These are phyloP conservation scores for Neodidymelliopsis sp. DNA, from an alignment of 2,329 filamentous ascomycete genomes.

Conservation along the genomic window DNA sequence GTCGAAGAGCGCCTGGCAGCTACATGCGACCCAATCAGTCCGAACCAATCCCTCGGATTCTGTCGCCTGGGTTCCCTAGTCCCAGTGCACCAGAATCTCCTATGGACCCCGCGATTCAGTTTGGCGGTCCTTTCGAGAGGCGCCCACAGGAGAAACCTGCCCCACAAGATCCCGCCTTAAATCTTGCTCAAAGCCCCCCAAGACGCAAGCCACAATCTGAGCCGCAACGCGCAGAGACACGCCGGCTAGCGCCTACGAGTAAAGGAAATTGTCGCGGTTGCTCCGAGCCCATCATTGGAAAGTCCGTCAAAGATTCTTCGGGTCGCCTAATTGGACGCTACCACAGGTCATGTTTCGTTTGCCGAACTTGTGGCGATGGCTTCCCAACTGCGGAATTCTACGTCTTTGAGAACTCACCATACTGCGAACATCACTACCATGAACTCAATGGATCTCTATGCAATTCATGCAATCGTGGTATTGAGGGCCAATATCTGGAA, in stretches of 20 bases:
- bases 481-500: conserved; percentile 93
- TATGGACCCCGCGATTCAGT: conserved; percentile 51
- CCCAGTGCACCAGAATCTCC: conserved; percentile 46
- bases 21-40: conserved; percentile 30
- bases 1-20: conserved; percentile 27
- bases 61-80: conserved; percentile 29
- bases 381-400: conserved; percentile 93
- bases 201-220: conserved; percentile 22
- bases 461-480: conserved; percentile 78
- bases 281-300: conserved; percentile 78
- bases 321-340: conserved; percentile 91
- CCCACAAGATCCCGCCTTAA: conserved; percentile 25
- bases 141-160: conserved; percentile 22
- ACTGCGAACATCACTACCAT: conserved; percentile 93
- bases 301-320: conserved; percentile 92
- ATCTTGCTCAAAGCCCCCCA: conserved; percentile 22
- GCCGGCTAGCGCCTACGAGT: conserved; percentile 51
- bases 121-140: conserved; percentile 34
- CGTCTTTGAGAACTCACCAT: conserved; percentile 84
- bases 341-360: conserved; percentile 94
- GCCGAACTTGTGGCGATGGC: conserved; percentile 79
- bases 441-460: conserved; percentile 88
- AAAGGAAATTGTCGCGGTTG: conserved; percentile 88
- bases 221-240: conserved; percentile 25
- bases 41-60: conserved; percentile 30